Percentiles rank a stretch among this genome's conserved stretches.
Evolutionary conservation across 202 grass and related monocot genomes (phyloP).

Genomic region (Musa balbisiana): DNA sequence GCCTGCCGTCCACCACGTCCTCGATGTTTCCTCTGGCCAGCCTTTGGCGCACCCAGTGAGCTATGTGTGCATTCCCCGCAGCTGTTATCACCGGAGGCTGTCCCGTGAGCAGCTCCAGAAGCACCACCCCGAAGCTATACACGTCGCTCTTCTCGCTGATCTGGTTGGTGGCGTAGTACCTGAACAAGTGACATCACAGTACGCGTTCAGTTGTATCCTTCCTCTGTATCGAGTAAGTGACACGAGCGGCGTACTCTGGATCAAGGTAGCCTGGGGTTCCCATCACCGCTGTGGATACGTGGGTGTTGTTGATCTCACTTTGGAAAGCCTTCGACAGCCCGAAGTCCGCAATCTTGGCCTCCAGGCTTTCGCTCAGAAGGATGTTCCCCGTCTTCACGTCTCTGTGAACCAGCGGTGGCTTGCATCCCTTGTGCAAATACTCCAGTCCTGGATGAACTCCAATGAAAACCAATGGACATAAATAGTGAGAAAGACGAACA

Average conservation of each 20-base stretch:
- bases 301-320: not conserved
- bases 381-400: slow-evolving; percentile 66
- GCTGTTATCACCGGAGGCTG: slow-evolving; percentile 28
- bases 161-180: slow-evolving; percentile 38
- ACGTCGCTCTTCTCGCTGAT: slow-evolving; percentile 41
- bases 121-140: slow-evolving; percentile 34
- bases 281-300: slow-evolving; percentile 31
- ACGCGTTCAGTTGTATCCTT: not conserved
- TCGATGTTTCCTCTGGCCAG: slow-evolving; percentile 44
- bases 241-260: slow-evolving; percentile 39
- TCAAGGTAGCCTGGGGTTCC: slow-evolving; percentile 51
- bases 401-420: slow-evolving; percentile 45
- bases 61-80: slow-evolving; percentile 29
- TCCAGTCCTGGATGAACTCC: slow-evolving; percentile 34
- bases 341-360: slow-evolving; percentile 57
- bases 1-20: slow-evolving; percentile 30
- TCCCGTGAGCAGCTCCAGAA: slow-evolving; percentile 35
- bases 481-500: not conserved
- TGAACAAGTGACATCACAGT: not conserved
- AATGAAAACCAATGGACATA: not conserved
- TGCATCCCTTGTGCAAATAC: slow-evolving; percentile 56
- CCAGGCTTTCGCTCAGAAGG: slow-evolving; percentile 38
- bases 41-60: slow-evolving; percentile 37
- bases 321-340: slow-evolving; percentile 46
- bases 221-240: not conserved